A percentile compares a stretch with the other conserved stretches of the same genome.
Conservation (phyloP, 2,329 filamentous ascomycete species). For the Microsporum canis region DNA sequence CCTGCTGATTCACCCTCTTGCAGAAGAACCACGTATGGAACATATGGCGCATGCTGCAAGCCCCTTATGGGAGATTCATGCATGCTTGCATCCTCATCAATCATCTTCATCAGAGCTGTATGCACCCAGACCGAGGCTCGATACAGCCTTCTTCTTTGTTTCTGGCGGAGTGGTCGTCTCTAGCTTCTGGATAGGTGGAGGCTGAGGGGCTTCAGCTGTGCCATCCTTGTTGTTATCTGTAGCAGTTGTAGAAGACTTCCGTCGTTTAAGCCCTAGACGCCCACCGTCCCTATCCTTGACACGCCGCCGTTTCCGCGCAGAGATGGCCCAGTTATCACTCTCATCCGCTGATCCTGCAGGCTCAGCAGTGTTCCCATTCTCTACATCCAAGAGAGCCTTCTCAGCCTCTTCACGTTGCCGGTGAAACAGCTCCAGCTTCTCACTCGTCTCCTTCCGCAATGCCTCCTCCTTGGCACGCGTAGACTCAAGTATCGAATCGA, state of each 20-base stretch:
- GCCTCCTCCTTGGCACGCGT: slow-evolving; percentile 46
- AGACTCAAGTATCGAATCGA: slow-evolving; percentile 47
- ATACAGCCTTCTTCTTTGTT: slow-evolving; percentile 16
- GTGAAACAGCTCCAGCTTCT: slow-evolving; percentile 49
- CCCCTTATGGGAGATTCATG: neutral
- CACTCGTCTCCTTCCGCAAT: slow-evolving; percentile 47
- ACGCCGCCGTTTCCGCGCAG: slow-evolving; percentile 43
- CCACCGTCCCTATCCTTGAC: slow-evolving; percentile 33
- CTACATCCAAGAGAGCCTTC: slow-evolving; percentile 33
- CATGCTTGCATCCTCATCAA: neutral
- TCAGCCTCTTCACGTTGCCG: slow-evolving; percentile 50
- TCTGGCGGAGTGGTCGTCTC: slow-evolving; percentile 6
- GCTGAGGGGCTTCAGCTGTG: neutral
- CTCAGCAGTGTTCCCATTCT: slow-evolving; percentile 20
- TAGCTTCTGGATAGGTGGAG: neutral
- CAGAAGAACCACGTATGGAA: neutral
- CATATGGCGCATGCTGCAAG: neutral
- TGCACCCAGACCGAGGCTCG: slow-evolving; percentile 26
- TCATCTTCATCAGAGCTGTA: slow-evolving; percentile 33
- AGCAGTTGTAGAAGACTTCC: slow-evolving; percentile 27
- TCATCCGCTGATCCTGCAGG: slow-evolving; percentile 20
- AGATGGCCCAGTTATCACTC: slow-evolving; percentile 40
- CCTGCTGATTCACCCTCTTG: neutral
- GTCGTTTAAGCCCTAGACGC: slow-evolving; percentile 32
- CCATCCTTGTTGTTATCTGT: neutral